Evolutionary conservation across 345 rosid genomes (phyloP), one percentile per base, ranked within the genome.

Genomic region (Eucalyptus sideroxylon): DNA sequence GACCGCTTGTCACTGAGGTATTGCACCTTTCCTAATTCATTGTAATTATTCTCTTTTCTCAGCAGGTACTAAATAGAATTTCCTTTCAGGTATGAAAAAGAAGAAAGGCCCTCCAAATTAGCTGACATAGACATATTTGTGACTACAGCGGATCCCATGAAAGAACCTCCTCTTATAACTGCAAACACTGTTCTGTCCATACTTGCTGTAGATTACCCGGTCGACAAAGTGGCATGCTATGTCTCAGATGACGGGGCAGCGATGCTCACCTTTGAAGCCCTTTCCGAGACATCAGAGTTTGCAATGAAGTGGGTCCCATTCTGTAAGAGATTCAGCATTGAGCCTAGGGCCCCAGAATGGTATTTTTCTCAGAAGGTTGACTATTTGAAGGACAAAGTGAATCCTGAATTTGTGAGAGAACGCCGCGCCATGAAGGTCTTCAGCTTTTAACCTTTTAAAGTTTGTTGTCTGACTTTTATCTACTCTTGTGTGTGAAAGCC

Each of bases 181-280:
- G 98, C 99, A 91, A 97, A 97, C 96, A 97, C 98, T 8, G 97
- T 97, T 91, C 94, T 97, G 67, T 97, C 99, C 53, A 97, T 97
- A 86, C 97, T 97, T 56, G 95, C 99, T 40, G 99, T 96, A 9
- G 98, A 96, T 90, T 97, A 96, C 94, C 98, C 98, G 2, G 96
- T 96, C 16, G 95, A 97, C 72, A 96, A 94, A 90, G 98, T 96
- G 86, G 97, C 98, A 45, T 97, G 99, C 92, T 97, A 97, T 90
- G 98, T 97, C 11, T 96, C 99, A 88, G 99, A 97, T 90, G 99
- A 97, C 87, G 99, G 98, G 89, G 99, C 99, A 77, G 99, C 99
- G 45, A 97, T 97, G 99, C 98, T 96, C 17, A 96, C 99, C 40
- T 96, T 97, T 62, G 99, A 97, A 94, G 98, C 99, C 82, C 95